phyloP scores from a whole-genome alignment of 441 rosid species.

The Pelargonium fulgidum region DNA sequence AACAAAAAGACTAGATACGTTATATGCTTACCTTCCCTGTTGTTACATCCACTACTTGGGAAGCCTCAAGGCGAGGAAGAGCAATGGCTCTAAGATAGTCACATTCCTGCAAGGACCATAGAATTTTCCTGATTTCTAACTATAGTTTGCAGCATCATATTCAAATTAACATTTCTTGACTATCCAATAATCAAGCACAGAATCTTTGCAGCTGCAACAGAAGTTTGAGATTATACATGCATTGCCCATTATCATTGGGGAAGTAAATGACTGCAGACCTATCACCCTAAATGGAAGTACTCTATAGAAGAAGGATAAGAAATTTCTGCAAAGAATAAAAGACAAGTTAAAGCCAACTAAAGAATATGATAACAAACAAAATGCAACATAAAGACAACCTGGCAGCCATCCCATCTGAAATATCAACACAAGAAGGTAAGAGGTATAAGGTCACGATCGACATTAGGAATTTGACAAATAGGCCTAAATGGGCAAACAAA shows the following conservation, averaged over 20 bases:
- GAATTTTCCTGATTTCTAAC: slow-evolving; percentile 14
- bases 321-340: no score
- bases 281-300: not conserved
- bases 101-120: slow-evolving; percentile 61
- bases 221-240: not conserved
- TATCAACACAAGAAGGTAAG: no score
- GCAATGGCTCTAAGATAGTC: slow-evolving; percentile 82
- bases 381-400: no score
- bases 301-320: not conserved
- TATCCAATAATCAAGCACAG: not conserved
- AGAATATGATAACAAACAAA: no score
- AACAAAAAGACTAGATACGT: slow-evolving; percentile 7
- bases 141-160: not conserved
- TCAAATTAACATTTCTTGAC: slow-evolving; percentile 6
- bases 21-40: slow-evolving; percentile 69
- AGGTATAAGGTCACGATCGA: no score
- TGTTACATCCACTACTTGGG: slow-evolving; percentile 80
- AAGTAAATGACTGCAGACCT: not conserved
- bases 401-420: no score
- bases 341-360: no score
- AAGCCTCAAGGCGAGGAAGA: slow-evolving; percentile 62
- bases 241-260: not conserved
- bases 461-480: no score
- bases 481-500: no score
- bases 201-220: not conserved